Base-by-base conservation (phyloP, 176 grass and related monocot species). In the Rhynchospora breviuscula region DNA sequence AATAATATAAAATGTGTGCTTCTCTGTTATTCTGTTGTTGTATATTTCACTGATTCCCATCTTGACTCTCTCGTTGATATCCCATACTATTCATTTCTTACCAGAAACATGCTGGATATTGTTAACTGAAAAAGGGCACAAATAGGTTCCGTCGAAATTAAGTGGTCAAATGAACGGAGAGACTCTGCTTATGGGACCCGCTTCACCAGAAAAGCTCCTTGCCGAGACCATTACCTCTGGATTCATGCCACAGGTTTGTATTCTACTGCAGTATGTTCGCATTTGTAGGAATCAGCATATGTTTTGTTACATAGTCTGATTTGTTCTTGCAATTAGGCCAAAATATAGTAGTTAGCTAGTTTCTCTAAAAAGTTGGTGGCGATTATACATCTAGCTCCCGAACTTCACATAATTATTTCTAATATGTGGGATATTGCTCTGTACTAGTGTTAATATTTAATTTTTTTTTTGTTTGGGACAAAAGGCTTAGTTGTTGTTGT, bases 171-270 rank as follows among this genome's bases (percentile, higher is more conserved):
- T 91, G 89, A 88, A 92, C 81, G 67, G 56, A 19, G 86, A 75
- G 75, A 87, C 75, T 88, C 86, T 81, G 83, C 88, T 90, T 52
- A 90, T 71, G 80, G 90, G 58, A 63, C 86, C 72, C 58, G 88
- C 89, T 43, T 91, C 84, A 1, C 86, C 49, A 14, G 87, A 91
- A 76, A 94, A 92, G 74, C 89, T 85, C 64, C 82, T 78, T 31
- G 80, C 83, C 75, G 85, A 94, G 61, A 88, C 63, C 6, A 87
- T 86, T 65, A 89, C 57, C 68, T 86, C 88, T 0, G 85, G 80
- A 65, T 88, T 84, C 0, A 44, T 11, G 22, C 85, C 88, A 1
- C 91, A 99, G 89, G 96, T 95, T 83, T 26, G 84, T 81, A 10
- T 65, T 10, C 23, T 19, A 26, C 49, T 11, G 7, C 49, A 11